Percentiles rank a stretch among this genome's conserved stretches.
Conservation (phyloP, 2,329 filamentous ascomycete genomes). For the Penicillium sp. region DNA sequence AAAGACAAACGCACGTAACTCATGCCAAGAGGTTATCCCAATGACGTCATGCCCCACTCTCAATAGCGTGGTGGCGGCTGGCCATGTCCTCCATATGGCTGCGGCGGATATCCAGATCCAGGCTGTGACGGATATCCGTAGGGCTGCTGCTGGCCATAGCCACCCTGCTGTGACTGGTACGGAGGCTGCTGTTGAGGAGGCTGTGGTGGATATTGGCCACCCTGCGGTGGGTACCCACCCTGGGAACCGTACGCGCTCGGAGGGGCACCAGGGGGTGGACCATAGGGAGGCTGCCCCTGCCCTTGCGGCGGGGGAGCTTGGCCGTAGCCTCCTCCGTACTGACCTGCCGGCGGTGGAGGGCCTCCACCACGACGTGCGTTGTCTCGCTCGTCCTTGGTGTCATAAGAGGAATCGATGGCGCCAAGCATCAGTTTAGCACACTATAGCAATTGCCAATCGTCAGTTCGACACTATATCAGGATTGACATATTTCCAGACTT, state of each 20-base stretch:
- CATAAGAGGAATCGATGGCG: slow-evolving; percentile 63
- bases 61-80: slow-evolving; percentile 23
- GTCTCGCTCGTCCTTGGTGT: slow-evolving; percentile 61
- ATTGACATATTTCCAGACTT: slow-evolving; percentile 10
- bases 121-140: slow-evolving; percentile 25
- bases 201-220: slow-evolving; percentile 5
- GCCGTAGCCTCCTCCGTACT: slow-evolving; percentile 34
- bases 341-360: slow-evolving; percentile 34
- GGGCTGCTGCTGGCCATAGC: slow-evolving; percentile 23
- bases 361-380: slow-evolving; percentile 33
- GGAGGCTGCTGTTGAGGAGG: slow-evolving; percentile 11
- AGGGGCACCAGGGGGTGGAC: slow-evolving; percentile 18
- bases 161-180: slow-evolving; percentile 14
- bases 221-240: slow-evolving; percentile 10
- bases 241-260: slow-evolving; percentile 12
- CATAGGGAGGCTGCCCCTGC: slow-evolving; percentile 24
- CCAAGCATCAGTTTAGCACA: slow-evolving; percentile 65
- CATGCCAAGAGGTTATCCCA: neutral
- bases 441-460: slow-evolving; percentile 26
- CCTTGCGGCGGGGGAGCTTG: slow-evolving; percentile 20
- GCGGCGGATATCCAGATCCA: slow-evolving; percentile 16
- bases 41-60: slow-evolving; percentile 14
- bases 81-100: slow-evolving; percentile 13
- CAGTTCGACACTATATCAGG: slow-evolving; percentile 9
- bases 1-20: neutral